Percentiles rank a stretch among this genome's conserved stretches.
Evolutionary conservation across 2,329 filamentous ascomycete species (phyloP).

Genomic region (Stenocarpella maydis): DNA sequence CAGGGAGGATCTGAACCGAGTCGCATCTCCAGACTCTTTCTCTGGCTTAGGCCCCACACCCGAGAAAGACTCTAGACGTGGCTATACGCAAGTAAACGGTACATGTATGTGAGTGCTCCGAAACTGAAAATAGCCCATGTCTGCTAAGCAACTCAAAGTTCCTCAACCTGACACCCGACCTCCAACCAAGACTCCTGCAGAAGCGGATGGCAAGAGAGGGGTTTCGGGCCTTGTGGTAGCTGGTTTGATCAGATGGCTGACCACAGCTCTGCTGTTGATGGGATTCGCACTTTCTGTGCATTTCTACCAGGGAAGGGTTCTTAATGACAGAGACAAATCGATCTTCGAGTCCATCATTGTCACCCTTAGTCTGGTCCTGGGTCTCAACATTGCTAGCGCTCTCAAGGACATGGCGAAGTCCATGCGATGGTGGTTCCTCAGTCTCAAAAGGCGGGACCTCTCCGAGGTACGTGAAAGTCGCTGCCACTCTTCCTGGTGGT

Average conservation of each 20-base stretch:
- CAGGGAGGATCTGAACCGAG: neutral
- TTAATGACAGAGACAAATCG: neutral
- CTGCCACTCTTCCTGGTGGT: neutral
- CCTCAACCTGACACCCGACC: neutral
- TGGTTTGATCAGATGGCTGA: neutral
- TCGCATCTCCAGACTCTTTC: neutral
- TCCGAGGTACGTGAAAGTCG: neutral
- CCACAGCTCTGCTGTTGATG: neutral
- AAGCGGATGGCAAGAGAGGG: neutral
- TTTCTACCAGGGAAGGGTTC: neutral
- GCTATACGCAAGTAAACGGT: neutral
- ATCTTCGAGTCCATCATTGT: conserved; percentile 8
- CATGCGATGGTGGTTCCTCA: conserved; percentile 13
- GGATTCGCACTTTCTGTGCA: neutral
- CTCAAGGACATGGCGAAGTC: conserved; percentile 3
- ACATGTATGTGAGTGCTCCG: neutral
- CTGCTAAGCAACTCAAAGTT: neutral
- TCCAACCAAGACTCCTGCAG: too few species aligned
- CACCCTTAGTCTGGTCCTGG: neutral
- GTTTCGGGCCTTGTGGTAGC: neutral
- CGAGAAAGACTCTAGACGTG: neutral
- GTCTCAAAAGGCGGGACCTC: neutral
- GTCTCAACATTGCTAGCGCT: conserved; percentile 7
- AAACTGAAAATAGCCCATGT: neutral
- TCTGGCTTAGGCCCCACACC: neutral